These are phyloP conservation scores for Leptoxyphium fumago DNA, from an alignment of 2,329 filamentous ascomycete species.

Conservation along the genomic window DNA sequence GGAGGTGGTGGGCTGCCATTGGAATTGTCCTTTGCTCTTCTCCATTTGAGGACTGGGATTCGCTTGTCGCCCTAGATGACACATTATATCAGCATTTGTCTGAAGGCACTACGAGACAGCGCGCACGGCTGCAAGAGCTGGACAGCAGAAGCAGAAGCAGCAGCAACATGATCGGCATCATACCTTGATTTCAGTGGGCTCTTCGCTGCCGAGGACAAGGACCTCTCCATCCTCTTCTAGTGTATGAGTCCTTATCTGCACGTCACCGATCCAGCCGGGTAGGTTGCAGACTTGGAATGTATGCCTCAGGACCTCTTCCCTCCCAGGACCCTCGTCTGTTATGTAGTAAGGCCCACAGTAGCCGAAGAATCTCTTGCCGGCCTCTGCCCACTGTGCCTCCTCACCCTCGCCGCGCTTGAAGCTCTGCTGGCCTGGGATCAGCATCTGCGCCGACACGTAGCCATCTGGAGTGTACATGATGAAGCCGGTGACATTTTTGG, in stretches of 20 bases:
- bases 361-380: slow-evolving; percentile 22
- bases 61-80: slow-evolving; percentile 20
- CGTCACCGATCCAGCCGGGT: slow-evolving; percentile 24
- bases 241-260: slow-evolving; percentile 22
- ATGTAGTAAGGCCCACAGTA: slow-evolving; percentile 26
- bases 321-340: slow-evolving; percentile 18
- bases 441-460: slow-evolving; percentile 25
- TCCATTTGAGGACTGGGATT: slow-evolving; percentile 23
- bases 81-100: not conserved
- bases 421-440: slow-evolving; percentile 22
- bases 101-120: too few relatives aligned
- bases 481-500: slow-evolving; percentile 22
- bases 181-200: slow-evolving; percentile 25
- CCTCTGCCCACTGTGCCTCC: slow-evolving; percentile 25
- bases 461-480: slow-evolving; percentile 26
- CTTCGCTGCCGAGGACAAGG: slow-evolving; percentile 23
- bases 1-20: slow-evolving; percentile 19
- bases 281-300: slow-evolving; percentile 24
- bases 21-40: slow-evolving; percentile 19
- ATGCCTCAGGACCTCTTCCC: slow-evolving; percentile 21
- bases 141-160: not conserved
- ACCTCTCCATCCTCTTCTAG: slow-evolving; percentile 25
- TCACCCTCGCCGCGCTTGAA: slow-evolving; percentile 24
- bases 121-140: too few relatives aligned
- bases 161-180: not conserved